Base-by-base conservation (phyloP, 805 yeast species). In the Saccharomycopsis malanga region DNA sequence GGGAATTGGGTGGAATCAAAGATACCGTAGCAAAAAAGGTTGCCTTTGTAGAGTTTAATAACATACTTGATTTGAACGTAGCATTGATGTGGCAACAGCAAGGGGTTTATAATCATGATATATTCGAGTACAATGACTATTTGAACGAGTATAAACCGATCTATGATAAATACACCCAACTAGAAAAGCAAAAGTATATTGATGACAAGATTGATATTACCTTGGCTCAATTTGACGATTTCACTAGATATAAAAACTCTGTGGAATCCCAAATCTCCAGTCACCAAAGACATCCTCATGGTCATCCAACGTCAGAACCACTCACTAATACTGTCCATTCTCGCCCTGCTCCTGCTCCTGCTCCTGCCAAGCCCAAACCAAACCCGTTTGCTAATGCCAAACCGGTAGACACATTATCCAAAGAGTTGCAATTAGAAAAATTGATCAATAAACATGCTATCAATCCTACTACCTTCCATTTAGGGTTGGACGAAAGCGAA, bases 21-120 rank as follows among this genome's bases (percentile, higher is more conserved):
- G 20, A 15, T 4, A 20, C 9, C 9, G 27, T 4, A n/a, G 49
- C 52, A 12, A 55, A 50, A 32, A 81, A 79, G 57, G 78, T 83
- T 23, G 79, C 86, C 1, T 79, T 83, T 61, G 79, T 79, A 1
- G 83, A 81, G 52, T 59, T 82, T 51, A 58, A 61, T n/a, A 62
- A 73, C 5, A 63, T 67, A n/a, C 65, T 67, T 7, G 81, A 79
- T 34, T 65, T 81, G 56, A 52, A 52, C 32, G 30, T 52, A 12
- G 51, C 46, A 4, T 12, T 52, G 9, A 22, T 50, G 20, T 52
- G 53, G 53, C 34, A 49, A 17, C 46, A 52, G n/a, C 48, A 48
- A 35, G 49, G 46, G 3, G 17, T 50, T 22, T 50, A 23, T 39
- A 48, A 48, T 22, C 43, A 44, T 15, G 52, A 50, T 41, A 41